A percentile compares a stretch with the other conserved stretches of the same genome.
Evolutionary conservation across 2,329 filamentous ascomycete genomes (phyloP).

Genomic region (Apiospora kogelbergensis): DNA sequence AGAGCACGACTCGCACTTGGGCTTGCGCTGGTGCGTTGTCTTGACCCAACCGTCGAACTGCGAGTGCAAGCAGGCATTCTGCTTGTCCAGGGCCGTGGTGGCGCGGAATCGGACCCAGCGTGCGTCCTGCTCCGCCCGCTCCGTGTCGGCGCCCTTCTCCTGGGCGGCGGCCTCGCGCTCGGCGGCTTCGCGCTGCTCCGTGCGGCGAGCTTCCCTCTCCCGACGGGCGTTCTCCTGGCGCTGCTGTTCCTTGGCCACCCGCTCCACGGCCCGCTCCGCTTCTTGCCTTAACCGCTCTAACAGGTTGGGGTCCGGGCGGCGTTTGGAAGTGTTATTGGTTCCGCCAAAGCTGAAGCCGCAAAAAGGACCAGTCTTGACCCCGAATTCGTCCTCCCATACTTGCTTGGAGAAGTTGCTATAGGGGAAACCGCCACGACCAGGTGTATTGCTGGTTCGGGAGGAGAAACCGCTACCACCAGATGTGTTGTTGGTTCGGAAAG

Average conservation of each 20-base stretch:
- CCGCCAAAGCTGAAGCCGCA: too few relatives aligned
- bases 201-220: background rate
- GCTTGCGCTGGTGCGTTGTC: background rate
- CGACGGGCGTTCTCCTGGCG: background rate
- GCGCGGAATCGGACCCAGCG: background rate
- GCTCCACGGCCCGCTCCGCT: background rate
- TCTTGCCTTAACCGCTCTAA: too few relatives aligned
- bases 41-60: background rate
- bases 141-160: background rate
- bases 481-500: too few relatives aligned
- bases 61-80: background rate
- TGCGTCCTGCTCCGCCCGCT: background rate
- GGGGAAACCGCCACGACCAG: background rate
- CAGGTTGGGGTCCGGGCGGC: too few relatives aligned
- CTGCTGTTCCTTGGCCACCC: background rate
- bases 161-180: background rate
- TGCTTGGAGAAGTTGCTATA: too few relatives aligned
- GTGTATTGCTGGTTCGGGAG: background rate
- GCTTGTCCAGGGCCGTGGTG: background rate
- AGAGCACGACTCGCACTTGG: background rate
- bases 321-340: too few relatives aligned
- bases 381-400: too few relatives aligned
- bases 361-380: too few relatives aligned
- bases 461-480: too few relatives aligned
- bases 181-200: background rate